phyloP scores from a whole-genome alignment of 805 yeast species.

The Candida incommunis region DNA sequence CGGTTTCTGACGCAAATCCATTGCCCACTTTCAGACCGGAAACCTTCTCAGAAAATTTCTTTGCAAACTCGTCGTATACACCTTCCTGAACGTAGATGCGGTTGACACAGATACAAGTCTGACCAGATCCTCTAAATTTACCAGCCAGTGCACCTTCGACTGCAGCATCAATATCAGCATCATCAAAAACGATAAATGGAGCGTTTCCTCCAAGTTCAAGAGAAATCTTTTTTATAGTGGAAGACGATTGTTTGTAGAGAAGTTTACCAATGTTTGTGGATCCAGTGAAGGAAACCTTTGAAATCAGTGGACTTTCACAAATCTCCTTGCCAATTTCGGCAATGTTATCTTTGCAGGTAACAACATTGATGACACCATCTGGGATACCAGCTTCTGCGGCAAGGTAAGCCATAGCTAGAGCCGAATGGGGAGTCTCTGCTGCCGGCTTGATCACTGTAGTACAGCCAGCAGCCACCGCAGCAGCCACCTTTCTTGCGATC shows the following conservation, averaged over 20 bases:
- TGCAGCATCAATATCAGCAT: constrained; percentile 54
- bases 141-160: constrained; percentile 50
- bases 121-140: constrained; percentile 67
- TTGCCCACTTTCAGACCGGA: constrained; percentile 39
- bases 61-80: constrained; percentile 48
- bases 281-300: constrained; percentile 66
- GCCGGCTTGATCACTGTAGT: constrained; percentile 69
- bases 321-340: constrained; percentile 38
- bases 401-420: constrained; percentile 50
- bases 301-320: constrained; percentile 40
- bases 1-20: constrained; percentile 41
- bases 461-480: constrained; percentile 72
- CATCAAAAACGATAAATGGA: constrained; percentile 62
- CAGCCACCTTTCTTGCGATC: constrained; percentile 63
- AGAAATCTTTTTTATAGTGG: constrained; percentile 54
- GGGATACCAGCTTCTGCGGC: constrained; percentile 60
- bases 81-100: constrained; percentile 50
- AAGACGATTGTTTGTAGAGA: constrained; percentile 43
- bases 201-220: constrained; percentile 76
- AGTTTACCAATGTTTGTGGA: constrained; percentile 61
- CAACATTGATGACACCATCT: constrained; percentile 49
- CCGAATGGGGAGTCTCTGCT: constrained; percentile 58
- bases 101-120: constrained; percentile 73
- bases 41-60: constrained; percentile 34
- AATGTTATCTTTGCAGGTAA: constrained; percentile 27